Evolutionary conservation across 495 filamentous ascomycete species (phyloP), one percentile per base, ranked within the genome.

Genomic region (Parmelia sp.): DNA sequence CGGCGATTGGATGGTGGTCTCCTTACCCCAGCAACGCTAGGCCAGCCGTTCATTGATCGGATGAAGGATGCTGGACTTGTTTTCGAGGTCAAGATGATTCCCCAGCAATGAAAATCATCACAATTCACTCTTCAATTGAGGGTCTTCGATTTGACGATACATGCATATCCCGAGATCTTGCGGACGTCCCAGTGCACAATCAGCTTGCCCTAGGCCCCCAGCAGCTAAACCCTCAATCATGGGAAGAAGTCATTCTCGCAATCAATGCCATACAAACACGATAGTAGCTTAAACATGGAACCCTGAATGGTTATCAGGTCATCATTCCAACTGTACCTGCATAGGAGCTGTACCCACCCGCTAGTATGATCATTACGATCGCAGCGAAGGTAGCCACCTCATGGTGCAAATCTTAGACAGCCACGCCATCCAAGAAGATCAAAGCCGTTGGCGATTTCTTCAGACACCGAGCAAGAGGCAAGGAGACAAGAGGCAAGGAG

Each of bases 11-110:
- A 81, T 0, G 87, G 90, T 31, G 90, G 90, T 14, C 77, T 95
- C 31, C 84, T 91, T 25, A 96, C 91, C 1, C 82, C 91, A n/a
- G 88, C 90, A n/a, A 89, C 84, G 45, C 74, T 96, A 44, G 91
- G 91, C 0, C 87, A 92, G 73, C 78, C 79, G 36, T 92, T 84
- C 70, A 80, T 94, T 63, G 86, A 94, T 70, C 82, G 89, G 49
- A 71, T 93, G 65, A 78, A 83, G 19, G 78, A 80, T 57, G 82
- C 65, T 57, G 69, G 69, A 2, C 49, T 71, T 23, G 57, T 59
- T 1, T 61, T 71, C 11, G 67, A 71, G 53, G 47, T 57, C 8
- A 56, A 65, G 25, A 58, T 71, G 55, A 45, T 71, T 37, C 45
- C 67, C 17, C 44, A 68, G 6, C 31, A n/a, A 17, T 57, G 37